A percentile compares a stretch with the other conserved stretches of the same genome.
phyloP scores from a whole-genome alignment of 148 eudicot genomes.

The Euryodendron excelsum region DNA sequence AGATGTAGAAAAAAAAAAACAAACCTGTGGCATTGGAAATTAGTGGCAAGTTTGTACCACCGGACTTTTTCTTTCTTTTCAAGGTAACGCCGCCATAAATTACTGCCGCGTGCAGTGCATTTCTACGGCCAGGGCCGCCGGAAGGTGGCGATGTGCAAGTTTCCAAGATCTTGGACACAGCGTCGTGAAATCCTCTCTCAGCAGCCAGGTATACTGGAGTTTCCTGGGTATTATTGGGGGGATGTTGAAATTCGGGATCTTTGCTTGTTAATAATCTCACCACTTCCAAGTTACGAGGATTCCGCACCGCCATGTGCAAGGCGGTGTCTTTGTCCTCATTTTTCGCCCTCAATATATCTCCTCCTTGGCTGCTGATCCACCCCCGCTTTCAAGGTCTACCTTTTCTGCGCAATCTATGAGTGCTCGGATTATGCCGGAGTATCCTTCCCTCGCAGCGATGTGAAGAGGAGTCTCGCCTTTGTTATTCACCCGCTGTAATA shows the following conservation, averaged over 20 bases:
- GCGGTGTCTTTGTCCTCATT: slow-evolving; percentile 5
- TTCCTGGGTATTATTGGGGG: neutral
- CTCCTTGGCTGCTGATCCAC: neutral
- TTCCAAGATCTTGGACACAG: too few species aligned
- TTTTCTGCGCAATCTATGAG: neutral
- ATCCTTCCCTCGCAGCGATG: neutral
- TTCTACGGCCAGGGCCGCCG: neutral
- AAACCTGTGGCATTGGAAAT: too few species aligned
- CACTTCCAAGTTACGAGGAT: neutral
- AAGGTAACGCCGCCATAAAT: too few species aligned
- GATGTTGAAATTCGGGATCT: neutral
- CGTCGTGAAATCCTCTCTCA: too few species aligned
- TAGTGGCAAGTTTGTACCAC: too few species aligned
- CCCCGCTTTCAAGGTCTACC: neutral
- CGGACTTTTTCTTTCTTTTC: too few species aligned
- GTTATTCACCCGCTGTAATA: neutral
- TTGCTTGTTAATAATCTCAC: neutral
- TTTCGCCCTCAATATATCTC: neutral
- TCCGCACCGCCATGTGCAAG: neutral
- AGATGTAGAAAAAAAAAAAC: too few species aligned
- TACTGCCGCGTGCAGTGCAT: neutral
- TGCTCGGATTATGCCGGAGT: neutral
- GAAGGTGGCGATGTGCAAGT: neutral
- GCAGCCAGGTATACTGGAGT: neutral
- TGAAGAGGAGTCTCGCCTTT: slow-evolving; percentile 4